Evolutionary conservation across 208 protist species (phyloP).

Genomic region (Trypanosoma scelopori): DNA sequence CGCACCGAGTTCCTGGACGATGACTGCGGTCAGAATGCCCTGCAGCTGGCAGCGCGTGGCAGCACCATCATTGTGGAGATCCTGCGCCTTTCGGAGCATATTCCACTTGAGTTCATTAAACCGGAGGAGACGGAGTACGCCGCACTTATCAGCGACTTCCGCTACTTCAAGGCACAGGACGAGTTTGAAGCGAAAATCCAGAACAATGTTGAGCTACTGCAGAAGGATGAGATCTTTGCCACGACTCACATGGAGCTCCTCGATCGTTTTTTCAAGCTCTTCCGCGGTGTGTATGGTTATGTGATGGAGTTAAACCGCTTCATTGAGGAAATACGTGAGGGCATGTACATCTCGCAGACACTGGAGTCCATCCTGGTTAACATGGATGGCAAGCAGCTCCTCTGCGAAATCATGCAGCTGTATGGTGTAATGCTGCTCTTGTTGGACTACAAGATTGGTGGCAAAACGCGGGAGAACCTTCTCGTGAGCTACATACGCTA

Average conservation of each 20-base stretch:
- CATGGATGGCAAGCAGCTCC: slow-evolving; percentile 95
- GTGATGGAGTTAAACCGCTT: slow-evolving; percentile 91
- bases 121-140: slow-evolving; percentile 63
- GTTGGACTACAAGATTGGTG: slow-evolving; percentile 93
- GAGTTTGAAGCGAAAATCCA: slow-evolving; percentile 81
- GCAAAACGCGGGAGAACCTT: slow-evolving; percentile 94
- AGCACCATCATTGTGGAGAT: slow-evolving; percentile 94
- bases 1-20: slow-evolving; percentile 82
- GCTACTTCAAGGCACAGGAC: slow-evolving; percentile 85
- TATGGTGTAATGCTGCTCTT: slow-evolving; percentile 97
- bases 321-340: slow-evolving; percentile 90
- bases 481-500: slow-evolving; percentile 97
- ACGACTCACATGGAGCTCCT: slow-evolving; percentile 95
- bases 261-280: slow-evolving; percentile 95
- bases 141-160: slow-evolving; percentile 93
- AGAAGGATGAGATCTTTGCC: slow-evolving; percentile 76
- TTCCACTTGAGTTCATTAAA: slow-evolving; percentile 86
- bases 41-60: slow-evolving; percentile 90
- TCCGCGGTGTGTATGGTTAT: slow-evolving; percentile 96
- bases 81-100: slow-evolving; percentile 86
- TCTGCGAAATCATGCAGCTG: slow-evolving; percentile 92
- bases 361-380: slow-evolving; percentile 92
- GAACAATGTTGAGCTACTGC: slow-evolving; percentile 48
- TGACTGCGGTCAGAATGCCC: slow-evolving; percentile 90
- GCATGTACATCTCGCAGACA: slow-evolving; percentile 88